Evolutionary conservation across 176 grass and related monocot species (phyloP).

Genomic region (Carex littledalei): DNA sequence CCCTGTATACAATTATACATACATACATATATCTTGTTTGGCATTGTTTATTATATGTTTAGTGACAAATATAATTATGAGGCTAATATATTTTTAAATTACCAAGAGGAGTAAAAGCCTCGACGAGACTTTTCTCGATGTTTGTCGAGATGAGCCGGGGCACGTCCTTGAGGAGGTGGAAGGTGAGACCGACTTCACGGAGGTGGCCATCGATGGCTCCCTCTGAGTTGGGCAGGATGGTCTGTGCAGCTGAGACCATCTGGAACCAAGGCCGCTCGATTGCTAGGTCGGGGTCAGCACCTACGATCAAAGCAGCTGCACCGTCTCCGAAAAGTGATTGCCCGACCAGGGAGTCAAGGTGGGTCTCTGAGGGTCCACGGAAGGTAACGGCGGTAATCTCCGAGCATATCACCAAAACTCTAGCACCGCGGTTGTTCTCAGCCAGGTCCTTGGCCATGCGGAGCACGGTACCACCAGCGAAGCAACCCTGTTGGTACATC

Average conservation of each 20-base stretch:
- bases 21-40: no score
- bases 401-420: slow-evolving; percentile 23
- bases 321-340: slow-evolving; percentile 38
- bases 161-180: slow-evolving; percentile 18
- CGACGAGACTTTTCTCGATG: slow-evolving; percentile 22
- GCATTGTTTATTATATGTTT: not conserved
- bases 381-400: slow-evolving; percentile 18
- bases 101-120: not conserved
- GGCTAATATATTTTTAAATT: not conserved
- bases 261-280: slow-evolving; percentile 27
- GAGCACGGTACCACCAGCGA: slow-evolving; percentile 12
- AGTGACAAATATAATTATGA: not conserved
- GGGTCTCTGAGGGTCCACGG: slow-evolving; percentile 23
- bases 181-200: slow-evolving; percentile 24
- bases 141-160: slow-evolving; percentile 15
- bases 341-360: slow-evolving; percentile 15
- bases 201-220: slow-evolving; percentile 19
- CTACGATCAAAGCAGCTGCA: slow-evolving; percentile 30
- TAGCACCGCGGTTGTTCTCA: slow-evolving; percentile 34
- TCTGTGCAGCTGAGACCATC: not conserved
- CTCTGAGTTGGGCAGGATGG: slow-evolving; percentile 16
- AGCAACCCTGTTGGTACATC: slow-evolving; percentile 30
- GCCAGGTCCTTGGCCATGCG: slow-evolving; percentile 40
- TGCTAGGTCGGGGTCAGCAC: not conserved
- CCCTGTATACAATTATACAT: no score